Evolutionary conservation across 768 basidiomycete species (phyloP), one percentile per base, ranked within the genome.

Genomic region (Mycena amicta): DNA sequence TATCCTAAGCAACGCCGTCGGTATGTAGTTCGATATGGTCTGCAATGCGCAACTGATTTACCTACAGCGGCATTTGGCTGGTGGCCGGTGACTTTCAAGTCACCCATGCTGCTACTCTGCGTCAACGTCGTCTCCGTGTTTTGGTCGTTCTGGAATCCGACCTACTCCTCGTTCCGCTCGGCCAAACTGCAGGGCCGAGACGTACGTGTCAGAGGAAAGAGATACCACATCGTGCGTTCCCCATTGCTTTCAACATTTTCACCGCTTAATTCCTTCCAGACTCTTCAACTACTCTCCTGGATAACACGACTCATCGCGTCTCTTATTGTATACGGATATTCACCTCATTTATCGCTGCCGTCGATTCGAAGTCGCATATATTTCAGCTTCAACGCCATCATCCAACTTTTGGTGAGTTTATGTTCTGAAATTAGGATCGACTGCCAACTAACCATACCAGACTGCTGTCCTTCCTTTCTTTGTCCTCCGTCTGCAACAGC

Each of bases 131-230:
- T 83, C 16, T 93, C 93, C 20, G 67, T 94, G 16, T 66, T 88
- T 5, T 95, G 93, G 88, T 85, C 86, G 0, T 84, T 81, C 1
- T 96, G 94, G 94, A 87, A 96, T 68, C 93, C 92, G 13, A 90
- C 89, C 20, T 93, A 93, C 71, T 72, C 80, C 23, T 75, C 81
- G 11, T 74, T 83, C 53, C 80, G 80, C 62, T 80, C 75, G 62
- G 85, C 87, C 13, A 81, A 83, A 64, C 74, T 82, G 40, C 90
- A 92, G 75, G 89, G 91, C 2, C 83, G 90, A 20, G 82, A 86
- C 60, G 79, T 92, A 23, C 83, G 88, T 50, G 75, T 90, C 31
- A 79, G 76, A 26, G 89, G 91, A 22, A 89, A 85, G 70, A 72
- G 71, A 8, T 67, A 71, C 56, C 90, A 93, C 67, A 84, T 83